Evolutionary conservation across 192 early-diverging fungal genomes (phyloP).

Genomic region (Phycomyces nitens): DNA sequence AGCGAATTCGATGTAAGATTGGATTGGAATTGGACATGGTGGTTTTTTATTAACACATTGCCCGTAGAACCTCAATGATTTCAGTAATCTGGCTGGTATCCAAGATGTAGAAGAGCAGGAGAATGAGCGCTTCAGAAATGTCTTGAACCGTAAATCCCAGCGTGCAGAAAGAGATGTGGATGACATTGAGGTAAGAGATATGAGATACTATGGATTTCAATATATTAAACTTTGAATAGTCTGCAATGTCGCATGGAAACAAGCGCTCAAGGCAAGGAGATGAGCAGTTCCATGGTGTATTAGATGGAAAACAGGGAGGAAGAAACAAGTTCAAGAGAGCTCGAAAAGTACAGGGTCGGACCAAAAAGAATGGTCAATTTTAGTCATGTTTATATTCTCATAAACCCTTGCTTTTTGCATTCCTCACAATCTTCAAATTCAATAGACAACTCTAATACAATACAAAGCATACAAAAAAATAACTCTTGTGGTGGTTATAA

Average conservation of each 20-base stretch:
- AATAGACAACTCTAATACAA: too few species aligned
- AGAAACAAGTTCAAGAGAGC: too few species aligned
- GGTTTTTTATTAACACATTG: conserved; percentile 4
- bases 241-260: neutral
- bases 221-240: neutral
- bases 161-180: conserved; percentile 36
- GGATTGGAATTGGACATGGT: neutral
- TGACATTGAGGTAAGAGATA: conserved; percentile 13
- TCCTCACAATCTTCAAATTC: too few species aligned
- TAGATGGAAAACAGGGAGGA: too few species aligned
- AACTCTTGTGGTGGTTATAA: too few species aligned
- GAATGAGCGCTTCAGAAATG: conserved; percentile 44
- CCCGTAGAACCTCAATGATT: conserved; percentile 53
- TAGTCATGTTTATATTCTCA: too few species aligned
- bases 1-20: conserved; percentile 78
- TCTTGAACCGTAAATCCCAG: conserved; percentile 41
- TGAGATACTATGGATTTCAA: neutral
- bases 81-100: conserved; percentile 46
- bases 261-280: neutral
- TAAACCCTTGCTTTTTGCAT: too few species aligned
- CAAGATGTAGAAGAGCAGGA: conserved; percentile 45
- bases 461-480: too few species aligned
- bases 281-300: neutral
- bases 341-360: too few species aligned
- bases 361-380: too few species aligned